Evolutionary conservation across 441 rosid species (phyloP), one percentile per base, ranked within the genome.

Genomic region (Erodium texanum): DNA sequence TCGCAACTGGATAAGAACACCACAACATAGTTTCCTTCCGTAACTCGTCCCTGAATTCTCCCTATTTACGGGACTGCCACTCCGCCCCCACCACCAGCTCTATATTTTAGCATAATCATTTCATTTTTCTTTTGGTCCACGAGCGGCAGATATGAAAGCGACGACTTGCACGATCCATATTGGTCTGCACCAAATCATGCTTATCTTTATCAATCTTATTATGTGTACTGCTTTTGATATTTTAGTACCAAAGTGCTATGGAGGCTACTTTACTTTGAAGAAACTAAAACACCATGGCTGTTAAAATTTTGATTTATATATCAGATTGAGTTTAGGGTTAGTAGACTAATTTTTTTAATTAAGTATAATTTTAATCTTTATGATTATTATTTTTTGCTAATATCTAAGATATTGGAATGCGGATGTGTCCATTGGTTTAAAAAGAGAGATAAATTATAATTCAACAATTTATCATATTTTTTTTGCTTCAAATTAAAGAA

Each of bases 1-100:
- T 27, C 29, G 2, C 71, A 59, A 66, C 7, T 12, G 78, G 81
- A 71, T 66, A 71, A 74, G 73, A 41, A 10, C 11, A 1, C 2
- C 20, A 41, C 48, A 41, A 12, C 48, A 41, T 41, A 41, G 48
- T 12, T 10, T 10, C 14, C 14, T 9, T 41, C 14, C 14, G 12
- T 9, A 1, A 9, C 12, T 6, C 15, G 20, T 24, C 18, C 66
- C 22, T 66, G 62, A 16, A 7, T 36, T 15, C n/a, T 14, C 19
- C 29, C 5, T 8, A 58, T 18, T 71, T 54, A 54, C 69, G 52
- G 38, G 10, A 12, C 15, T 29, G 34, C 34, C 34, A 29, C 6
- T 29, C 2, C 2, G 48, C 48, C 14, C 48, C 14, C 14, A 10
- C 14, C 10, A 38, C 45, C 45, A 38, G 45, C 45, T 7, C 14